Conservation (phyloP, 257 asterid species). For the Petrea volubilis region DNA sequence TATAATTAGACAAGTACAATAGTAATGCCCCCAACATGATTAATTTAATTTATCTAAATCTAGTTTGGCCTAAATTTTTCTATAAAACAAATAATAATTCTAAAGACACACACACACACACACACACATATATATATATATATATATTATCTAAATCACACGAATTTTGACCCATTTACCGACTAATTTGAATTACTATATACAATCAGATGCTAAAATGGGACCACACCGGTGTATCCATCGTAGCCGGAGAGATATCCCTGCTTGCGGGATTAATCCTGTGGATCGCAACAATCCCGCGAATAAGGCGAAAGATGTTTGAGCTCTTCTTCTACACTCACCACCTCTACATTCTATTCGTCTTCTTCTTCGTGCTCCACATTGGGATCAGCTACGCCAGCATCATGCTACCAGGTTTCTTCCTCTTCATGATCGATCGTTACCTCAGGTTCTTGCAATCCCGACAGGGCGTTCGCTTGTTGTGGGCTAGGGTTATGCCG, state of each 20-base stretch:
- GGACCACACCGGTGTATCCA: slow-evolving; percentile 59
- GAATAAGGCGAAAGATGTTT: slow-evolving; percentile 68
- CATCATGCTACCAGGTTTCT: slow-evolving; percentile 85
- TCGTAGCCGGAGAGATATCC: slow-evolving; percentile 82
- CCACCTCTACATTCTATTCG: slow-evolving; percentile 63
- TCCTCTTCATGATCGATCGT: slow-evolving; percentile 79
- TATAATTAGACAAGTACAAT: too few relatives aligned
- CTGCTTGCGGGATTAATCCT: slow-evolving; percentile 57
- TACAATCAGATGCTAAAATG: slow-evolving; percentile 61
- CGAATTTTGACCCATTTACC: too few relatives aligned
- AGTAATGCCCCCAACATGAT: too few relatives aligned
- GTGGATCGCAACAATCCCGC: slow-evolving; percentile 71
- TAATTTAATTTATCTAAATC: too few relatives aligned
- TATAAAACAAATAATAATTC: too few relatives aligned
- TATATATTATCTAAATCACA: too few relatives aligned
- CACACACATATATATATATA: too few relatives aligned
- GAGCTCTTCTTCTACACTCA: slow-evolving; percentile 90
- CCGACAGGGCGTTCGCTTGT: slow-evolving; percentile 48
- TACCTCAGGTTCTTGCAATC: slow-evolving; percentile 79
- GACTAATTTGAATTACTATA: too few relatives aligned
- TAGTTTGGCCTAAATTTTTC: too few relatives aligned
- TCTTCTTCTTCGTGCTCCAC: slow-evolving; percentile 76
- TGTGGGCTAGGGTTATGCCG: slow-evolving; percentile 65
- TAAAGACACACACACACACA: too few relatives aligned
- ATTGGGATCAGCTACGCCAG: slow-evolving; percentile 52